These are phyloP conservation scores for Fonsecaea erecta DNA, from an alignment of 2,329 filamentous ascomycete genomes.

Conservation along the genomic window DNA sequence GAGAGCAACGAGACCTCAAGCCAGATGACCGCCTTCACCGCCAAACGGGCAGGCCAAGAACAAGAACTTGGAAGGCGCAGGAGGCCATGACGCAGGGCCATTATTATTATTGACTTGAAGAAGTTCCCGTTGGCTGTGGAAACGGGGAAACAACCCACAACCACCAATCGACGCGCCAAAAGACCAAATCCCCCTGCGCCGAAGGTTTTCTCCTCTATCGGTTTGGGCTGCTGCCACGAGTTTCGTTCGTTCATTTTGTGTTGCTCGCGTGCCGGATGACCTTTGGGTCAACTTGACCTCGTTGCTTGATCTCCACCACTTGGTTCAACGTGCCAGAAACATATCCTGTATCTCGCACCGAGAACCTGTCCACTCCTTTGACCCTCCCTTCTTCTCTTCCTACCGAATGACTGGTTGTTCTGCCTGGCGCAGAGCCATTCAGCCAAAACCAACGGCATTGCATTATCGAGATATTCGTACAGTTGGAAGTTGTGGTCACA, in stretches of 20 bases:
- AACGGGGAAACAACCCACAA: not conserved
- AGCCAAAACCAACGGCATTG: not conserved
- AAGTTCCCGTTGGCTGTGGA: not conserved
- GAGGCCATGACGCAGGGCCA: slow-evolving; percentile 17
- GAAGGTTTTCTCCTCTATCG: slow-evolving; percentile 7
- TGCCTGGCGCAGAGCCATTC: slow-evolving; percentile 28
- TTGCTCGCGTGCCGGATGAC: slow-evolving; percentile 24
- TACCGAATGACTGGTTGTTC: slow-evolving; percentile 20
- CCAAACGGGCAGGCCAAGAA: not conserved
- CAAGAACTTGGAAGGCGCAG: not conserved
- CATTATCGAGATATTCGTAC: slow-evolving; percentile 1
- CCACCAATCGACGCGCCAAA: slow-evolving; percentile 18
- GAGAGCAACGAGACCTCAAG: too few relatives aligned
- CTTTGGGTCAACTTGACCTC: slow-evolving; percentile 15
- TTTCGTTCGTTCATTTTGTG: slow-evolving; percentile 10
- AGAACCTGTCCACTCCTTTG: slow-evolving; percentile 34
- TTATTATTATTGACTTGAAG: not conserved
- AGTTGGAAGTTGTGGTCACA: not conserved
- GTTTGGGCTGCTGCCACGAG: slow-evolving; percentile 7
- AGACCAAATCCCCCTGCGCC: slow-evolving; percentile 9
- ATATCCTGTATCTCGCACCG: slow-evolving; percentile 4
- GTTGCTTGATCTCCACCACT: slow-evolving; percentile 9
- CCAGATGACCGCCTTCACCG: not conserved
- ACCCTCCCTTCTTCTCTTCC: not conserved
- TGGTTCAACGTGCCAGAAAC: slow-evolving; percentile 23